Conservation (phyloP, 305 asterid genomes). For the Stenogyne calaminthoides region DNA sequence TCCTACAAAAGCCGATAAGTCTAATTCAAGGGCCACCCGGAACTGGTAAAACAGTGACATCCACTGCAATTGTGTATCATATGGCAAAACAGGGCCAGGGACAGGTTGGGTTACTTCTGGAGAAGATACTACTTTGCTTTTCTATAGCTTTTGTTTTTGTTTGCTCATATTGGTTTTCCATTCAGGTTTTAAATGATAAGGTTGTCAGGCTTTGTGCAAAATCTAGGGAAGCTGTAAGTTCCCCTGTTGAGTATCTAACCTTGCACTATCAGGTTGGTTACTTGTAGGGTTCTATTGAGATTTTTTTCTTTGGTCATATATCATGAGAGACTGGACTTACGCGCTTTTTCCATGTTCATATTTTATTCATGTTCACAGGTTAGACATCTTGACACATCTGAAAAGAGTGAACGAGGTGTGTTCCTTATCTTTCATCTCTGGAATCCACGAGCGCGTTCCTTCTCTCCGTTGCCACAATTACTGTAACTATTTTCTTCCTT, state of each 20-base stretch:
- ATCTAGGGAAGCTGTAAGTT: too few relatives aligned
- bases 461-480: too few relatives aligned
- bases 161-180: constrained; percentile 23
- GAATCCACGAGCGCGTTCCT: too few relatives aligned
- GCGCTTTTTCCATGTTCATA: neutral
- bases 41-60: too few relatives aligned
- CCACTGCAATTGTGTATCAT: too few relatives aligned
- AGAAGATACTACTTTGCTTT: neutral
- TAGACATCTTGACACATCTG: constrained; percentile 96
- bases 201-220: too few relatives aligned
- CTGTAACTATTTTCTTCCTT: too few relatives aligned
- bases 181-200: constrained; percentile 60
- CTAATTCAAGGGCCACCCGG: too few relatives aligned
- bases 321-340: neutral
- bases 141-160: constrained; percentile 14
- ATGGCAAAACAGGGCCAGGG: constrained; percentile 99
- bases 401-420: constrained; percentile 95
- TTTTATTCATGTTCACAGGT: constrained; percentile 49
- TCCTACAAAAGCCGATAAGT: too few relatives aligned
- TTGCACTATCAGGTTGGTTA: constrained; percentile 93
- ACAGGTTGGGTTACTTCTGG: constrained; percentile 57
- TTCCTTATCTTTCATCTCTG: neutral
- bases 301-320: neutral
- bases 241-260: constrained; percentile 96
- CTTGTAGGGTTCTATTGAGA: constrained; percentile 2